Conservation (phyloP, 1,284 basidiomycete species). For the Dichomitus squalens region DNA sequence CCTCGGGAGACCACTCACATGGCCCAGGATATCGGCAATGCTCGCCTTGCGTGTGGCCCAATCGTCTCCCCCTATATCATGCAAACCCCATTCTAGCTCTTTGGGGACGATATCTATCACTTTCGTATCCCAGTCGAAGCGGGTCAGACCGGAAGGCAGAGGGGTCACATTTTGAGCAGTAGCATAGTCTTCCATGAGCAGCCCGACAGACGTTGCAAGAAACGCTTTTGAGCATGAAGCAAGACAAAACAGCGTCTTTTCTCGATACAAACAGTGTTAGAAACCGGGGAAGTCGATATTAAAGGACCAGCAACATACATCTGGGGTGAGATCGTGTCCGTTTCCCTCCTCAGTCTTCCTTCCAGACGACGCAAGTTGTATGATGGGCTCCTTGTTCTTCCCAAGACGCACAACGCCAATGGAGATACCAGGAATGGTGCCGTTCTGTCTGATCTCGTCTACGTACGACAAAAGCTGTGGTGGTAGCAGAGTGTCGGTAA, state of each 20-base stretch:
- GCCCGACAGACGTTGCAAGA: conserved; percentile 33
- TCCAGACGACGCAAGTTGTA: conserved; percentile 23
- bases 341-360: conserved; percentile 33
- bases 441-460: conserved; percentile 18
- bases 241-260: conserved; percentile 41
- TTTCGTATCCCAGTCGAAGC: conserved; percentile 37
- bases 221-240: conserved; percentile 49
- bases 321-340: conserved; percentile 25
- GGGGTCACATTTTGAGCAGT: conserved; percentile 21
- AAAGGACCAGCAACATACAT: conserved; percentile 25
- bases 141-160: conserved; percentile 14
- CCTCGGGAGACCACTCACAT: conserved; percentile 22
- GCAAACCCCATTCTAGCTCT: conserved; percentile 16
- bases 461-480: conserved; percentile 9
- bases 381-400: conserved; percentile 3
- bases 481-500: background rate
- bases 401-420: conserved; percentile 26
- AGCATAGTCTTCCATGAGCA: conserved; percentile 31
- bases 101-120: conserved; percentile 39
- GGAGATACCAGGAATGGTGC: conserved; percentile 25
- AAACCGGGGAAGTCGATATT: too few relatives aligned
- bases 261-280: background rate
- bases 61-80: conserved; percentile 36
- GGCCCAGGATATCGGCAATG: conserved; percentile 35
- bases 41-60: conserved; percentile 39